A percentile compares a stretch with the other conserved stretches of the same genome.
Evolutionary conservation across 495 filamentous ascomycete species (phyloP).

Genomic region (Pyronema omphalodes): DNA sequence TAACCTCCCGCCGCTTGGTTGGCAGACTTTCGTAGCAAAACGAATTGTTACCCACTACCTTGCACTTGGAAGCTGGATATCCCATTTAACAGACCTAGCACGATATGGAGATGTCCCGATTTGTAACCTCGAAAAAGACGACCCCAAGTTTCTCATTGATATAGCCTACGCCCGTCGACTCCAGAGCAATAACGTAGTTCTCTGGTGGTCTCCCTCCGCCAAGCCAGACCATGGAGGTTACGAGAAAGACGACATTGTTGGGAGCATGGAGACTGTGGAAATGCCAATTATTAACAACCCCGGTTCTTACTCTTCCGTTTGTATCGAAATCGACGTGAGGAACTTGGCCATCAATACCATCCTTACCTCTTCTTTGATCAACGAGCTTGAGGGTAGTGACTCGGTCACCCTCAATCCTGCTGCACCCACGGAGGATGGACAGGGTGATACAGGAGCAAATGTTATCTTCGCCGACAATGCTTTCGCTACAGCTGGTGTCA

Average conservation of each 20-base stretch:
- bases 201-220: conserved; percentile 90
- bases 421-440: conserved; percentile 38
- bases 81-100: conserved; percentile 68
- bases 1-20: conserved; percentile 75
- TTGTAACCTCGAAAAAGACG: conserved; percentile 86
- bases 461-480: conserved; percentile 75
- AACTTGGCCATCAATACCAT: conserved; percentile 97
- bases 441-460: conserved; percentile 35
- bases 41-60: conserved; percentile 78
- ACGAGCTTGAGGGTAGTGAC: conserved; percentile 81
- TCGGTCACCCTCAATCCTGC: conserved; percentile 65
- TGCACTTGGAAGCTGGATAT: conserved; percentile 75
- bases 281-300: conserved; percentile 90
- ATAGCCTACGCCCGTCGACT: conserved; percentile 82
- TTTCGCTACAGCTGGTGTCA: conserved; percentile 76
- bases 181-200: conserved; percentile 77
- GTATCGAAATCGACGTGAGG: conserved; percentile 83
- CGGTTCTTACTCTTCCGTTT: conserved; percentile 86
- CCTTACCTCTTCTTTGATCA: conserved; percentile 90
- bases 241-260: conserved; percentile 78
- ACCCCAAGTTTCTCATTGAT: conserved; percentile 87
- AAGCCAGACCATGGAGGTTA: conserved; percentile 89
- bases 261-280: conserved; percentile 68
- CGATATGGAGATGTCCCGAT: conserved; percentile 86
- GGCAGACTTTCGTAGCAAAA: conserved; percentile 79